These are phyloP conservation scores for Diplotaxis tenuifolia DNA, from an alignment of 345 rosid species.

Conservation along the genomic window DNA sequence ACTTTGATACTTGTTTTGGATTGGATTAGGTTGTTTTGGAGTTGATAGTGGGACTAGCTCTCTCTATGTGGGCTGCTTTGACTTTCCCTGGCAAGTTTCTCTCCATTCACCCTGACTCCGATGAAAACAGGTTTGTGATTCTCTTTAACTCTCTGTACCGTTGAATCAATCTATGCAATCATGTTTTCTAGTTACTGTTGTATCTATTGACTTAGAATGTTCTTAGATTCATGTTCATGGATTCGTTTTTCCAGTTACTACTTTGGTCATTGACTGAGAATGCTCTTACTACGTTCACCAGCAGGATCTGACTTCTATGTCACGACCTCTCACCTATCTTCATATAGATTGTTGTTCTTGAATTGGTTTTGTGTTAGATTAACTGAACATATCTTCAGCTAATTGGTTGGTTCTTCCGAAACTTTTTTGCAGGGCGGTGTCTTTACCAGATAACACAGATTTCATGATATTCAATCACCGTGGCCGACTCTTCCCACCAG, in stretches of 20 bases:
- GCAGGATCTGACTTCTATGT: too few species aligned
- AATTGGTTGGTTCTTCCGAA: background rate
- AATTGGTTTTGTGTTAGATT: slow-evolving; percentile 17
- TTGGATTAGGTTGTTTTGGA: slow-evolving; percentile 65
- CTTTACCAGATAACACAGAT: slow-evolving; percentile 74
- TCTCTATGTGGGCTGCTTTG: slow-evolving; percentile 93
- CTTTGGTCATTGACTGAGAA: background rate
- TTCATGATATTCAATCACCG: slow-evolving; percentile 92
- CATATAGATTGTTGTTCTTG: background rate
- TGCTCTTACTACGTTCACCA: too few species aligned
- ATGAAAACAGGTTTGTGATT: slow-evolving; percentile 73
- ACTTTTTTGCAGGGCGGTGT: slow-evolving; percentile 60
- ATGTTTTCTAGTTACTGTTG: background rate
- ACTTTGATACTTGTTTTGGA: slow-evolving; percentile 1
- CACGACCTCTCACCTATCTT: background rate
- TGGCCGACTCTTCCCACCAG: slow-evolving; percentile 50
- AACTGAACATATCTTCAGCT: background rate
- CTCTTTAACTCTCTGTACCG: background rate
- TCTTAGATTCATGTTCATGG: background rate
- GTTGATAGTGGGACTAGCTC: slow-evolving; percentile 63
- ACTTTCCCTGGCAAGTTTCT: slow-evolving; percentile 85
- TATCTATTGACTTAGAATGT: background rate
- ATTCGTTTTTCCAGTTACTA: background rate
- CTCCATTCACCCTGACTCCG: slow-evolving; percentile 85
- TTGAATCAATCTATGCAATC: background rate